Conservation (phyloP, 345 rosid genomes). For the Kandelia obovata region DNA sequence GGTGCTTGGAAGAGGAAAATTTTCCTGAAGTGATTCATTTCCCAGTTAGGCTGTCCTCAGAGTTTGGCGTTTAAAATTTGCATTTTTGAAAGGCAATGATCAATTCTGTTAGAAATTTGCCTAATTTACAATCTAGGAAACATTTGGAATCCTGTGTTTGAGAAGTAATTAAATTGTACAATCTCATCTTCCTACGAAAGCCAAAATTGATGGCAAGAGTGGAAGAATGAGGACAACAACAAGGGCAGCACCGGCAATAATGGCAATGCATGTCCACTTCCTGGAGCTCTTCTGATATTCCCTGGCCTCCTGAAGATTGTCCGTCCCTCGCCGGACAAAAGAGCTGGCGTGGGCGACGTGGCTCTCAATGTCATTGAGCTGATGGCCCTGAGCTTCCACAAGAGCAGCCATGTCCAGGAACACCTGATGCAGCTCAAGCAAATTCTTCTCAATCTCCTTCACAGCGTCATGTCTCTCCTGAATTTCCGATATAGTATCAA, state of each 20-base stretch:
- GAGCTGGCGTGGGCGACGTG: conserved; percentile 80
- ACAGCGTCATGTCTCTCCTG: conserved; percentile 84
- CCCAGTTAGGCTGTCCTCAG: too few relatives aligned
- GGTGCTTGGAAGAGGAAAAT: too few relatives aligned
- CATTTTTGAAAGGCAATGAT: too few relatives aligned
- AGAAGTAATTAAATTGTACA: neutral
- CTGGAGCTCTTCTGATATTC: conserved; percentile 73
- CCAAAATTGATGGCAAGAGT: conserved; percentile 31
- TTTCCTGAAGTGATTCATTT: too few relatives aligned
- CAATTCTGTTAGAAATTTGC: too few relatives aligned
- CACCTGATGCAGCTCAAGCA: conserved; percentile 75
- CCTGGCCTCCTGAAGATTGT: conserved; percentile 62
- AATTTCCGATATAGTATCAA: conserved; percentile 79
- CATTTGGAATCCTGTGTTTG: neutral
- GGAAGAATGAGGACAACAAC: conserved; percentile 51
- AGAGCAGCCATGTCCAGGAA: conserved; percentile 87
- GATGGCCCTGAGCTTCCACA: conserved; percentile 87
- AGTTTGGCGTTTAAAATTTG: too few relatives aligned
- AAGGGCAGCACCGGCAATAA: conserved; percentile 41
- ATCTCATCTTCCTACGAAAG: conserved; percentile 7
- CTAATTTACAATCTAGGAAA: too few relatives aligned
- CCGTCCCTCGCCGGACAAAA: conserved; percentile 72
- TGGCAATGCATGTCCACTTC: conserved; percentile 71
- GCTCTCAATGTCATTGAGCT: conserved; percentile 79
- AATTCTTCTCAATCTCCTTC: conserved; percentile 81